Conservation (phyloP, 768 basidiomycete species). For the Lentinula detonsa region DNA sequence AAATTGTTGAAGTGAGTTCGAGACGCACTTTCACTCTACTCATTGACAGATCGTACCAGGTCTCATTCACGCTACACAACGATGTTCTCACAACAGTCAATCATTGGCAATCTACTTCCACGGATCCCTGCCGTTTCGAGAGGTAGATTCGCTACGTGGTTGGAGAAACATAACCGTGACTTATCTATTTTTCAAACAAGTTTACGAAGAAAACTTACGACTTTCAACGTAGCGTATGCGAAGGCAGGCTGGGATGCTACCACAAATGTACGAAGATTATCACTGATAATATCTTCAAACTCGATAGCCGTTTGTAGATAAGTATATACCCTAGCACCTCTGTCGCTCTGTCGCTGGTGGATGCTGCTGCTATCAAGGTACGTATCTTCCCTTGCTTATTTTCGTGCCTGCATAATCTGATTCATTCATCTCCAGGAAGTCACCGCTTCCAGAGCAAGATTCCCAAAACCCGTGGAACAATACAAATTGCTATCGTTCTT, state of each 20-base stretch:
- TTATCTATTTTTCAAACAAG: neutral
- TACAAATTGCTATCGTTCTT: slow-evolving; percentile 44
- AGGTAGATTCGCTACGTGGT: neutral
- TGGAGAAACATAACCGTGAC: neutral
- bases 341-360: neutral
- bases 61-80: neutral
- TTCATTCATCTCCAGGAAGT: slow-evolving; percentile 36
- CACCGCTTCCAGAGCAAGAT: slow-evolving; percentile 38
- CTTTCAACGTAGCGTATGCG: neutral
- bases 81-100: neutral
- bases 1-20: neutral
- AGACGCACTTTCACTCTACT: neutral
- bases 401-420: too few species aligned
- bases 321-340: neutral
- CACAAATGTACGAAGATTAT: neutral
- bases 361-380: slow-evolving; percentile 9
- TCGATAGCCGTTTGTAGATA: neutral
- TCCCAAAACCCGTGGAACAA: slow-evolving; percentile 47
- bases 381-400: too few species aligned
- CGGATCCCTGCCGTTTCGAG: neutral
- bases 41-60: neutral
- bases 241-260: neutral
- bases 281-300: neutral
- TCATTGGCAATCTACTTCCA: neutral
- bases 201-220: too few species aligned